These are phyloP conservation scores for Hanseniaspora lachancei DNA, from an alignment of 805 yeast genomes.

Conservation along the genomic window DNA sequence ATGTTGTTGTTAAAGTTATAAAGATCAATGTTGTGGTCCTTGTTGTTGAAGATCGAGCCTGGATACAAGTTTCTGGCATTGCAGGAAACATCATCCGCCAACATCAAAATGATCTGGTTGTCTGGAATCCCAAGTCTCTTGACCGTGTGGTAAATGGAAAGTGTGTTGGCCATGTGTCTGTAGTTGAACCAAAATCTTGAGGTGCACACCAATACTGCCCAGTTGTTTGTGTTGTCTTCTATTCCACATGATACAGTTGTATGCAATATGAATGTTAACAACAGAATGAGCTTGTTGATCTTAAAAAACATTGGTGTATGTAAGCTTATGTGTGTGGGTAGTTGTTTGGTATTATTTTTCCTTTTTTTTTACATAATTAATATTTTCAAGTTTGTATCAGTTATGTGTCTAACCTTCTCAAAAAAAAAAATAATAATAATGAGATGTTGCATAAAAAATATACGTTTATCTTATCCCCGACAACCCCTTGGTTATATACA, in stretches of 20 bases:
- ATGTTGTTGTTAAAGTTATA: constrained; percentile 57
- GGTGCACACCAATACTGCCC: constrained; percentile 87
- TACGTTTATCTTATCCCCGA: background rate
- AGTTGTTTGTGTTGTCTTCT: constrained; percentile 45
- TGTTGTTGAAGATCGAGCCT: constrained; percentile 88
- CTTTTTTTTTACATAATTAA: too few relatives aligned
- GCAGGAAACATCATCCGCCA: constrained; percentile 94
- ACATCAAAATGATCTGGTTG: constrained; percentile 89
- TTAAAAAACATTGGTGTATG: background rate
- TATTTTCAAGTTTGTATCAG: too few relatives aligned
- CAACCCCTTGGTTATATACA: background rate
- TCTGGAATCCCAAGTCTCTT: constrained; percentile 95
- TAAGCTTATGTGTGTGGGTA: too few relatives aligned
- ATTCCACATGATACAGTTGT: background rate
- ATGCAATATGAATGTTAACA: background rate
- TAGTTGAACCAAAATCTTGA: constrained; percentile 98
- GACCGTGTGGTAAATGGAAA: constrained; percentile 89
- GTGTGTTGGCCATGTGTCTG: constrained; percentile 92
- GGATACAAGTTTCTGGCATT: constrained; percentile 93
- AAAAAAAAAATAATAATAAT: too few relatives aligned
- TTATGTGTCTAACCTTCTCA: too few relatives aligned
- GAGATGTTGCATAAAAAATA: too few relatives aligned
- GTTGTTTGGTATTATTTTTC: too few relatives aligned
- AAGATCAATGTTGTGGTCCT: constrained; percentile 79
- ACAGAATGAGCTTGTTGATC: background rate